These are phyloP conservation scores for Mycena belliarum DNA, from an alignment of 768 basidiomycete species.

Conservation along the genomic window DNA sequence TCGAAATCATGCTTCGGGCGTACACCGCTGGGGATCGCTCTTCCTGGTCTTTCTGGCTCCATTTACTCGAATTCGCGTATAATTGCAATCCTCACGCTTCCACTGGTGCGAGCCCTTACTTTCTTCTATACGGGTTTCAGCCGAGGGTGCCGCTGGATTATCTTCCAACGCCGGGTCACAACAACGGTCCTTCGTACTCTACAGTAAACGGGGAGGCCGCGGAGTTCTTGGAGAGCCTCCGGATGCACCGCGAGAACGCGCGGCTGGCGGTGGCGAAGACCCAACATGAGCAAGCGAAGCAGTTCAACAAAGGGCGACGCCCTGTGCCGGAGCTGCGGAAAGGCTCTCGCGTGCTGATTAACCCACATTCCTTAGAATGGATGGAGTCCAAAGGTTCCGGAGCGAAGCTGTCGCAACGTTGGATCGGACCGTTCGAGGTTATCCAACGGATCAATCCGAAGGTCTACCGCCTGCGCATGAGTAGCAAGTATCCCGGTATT, in stretches of 20 bases:
- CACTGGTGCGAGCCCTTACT: conserved; percentile 19
- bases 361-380: background rate
- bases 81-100: conserved; percentile 18
- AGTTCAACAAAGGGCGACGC: background rate
- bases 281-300: background rate
- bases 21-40: conserved; percentile 14
- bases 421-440: conserved; percentile 1
- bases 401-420: background rate
- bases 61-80: conserved; percentile 29
- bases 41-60: conserved; percentile 27
- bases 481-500: background rate
- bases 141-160: conserved; percentile 7
- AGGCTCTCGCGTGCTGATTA: background rate
- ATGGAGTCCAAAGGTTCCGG: background rate
- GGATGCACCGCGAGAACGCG: background rate
- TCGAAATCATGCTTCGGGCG: conserved; percentile 28
- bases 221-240: background rate
- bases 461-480: background rate
- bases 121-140: conserved; percentile 22
- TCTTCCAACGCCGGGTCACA: background rate
- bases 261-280: background rate
- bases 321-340: background rate
- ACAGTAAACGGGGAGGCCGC: background rate
- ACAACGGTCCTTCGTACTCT: background rate
- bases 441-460: background rate